These are phyloP conservation scores for Scenedesmus sp. DNA, from an alignment of 163 green algal genomes.

Conservation along the genomic window DNA sequence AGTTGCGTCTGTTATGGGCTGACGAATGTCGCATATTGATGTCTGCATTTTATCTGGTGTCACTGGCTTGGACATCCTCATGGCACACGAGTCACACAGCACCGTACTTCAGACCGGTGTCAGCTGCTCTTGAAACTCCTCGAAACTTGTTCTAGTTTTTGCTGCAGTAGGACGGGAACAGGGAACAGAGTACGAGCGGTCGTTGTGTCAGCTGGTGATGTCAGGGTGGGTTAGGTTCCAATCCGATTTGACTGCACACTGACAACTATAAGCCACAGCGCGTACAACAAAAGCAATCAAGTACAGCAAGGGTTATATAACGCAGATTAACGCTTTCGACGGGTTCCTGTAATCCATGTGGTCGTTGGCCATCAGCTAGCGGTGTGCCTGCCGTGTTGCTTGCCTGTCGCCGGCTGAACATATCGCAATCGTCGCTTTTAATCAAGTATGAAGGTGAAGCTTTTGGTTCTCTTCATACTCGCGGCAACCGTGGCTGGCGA, in stretches of 20 bases:
- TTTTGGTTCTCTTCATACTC: neutral
- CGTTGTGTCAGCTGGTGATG: neutral
- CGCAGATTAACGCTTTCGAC: neutral
- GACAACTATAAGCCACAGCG: neutral
- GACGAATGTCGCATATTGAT: neutral
- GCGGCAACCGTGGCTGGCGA: neutral
- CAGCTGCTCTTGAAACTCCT: neutral
- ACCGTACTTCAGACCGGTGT: too few relatives aligned
- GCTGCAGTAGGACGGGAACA: neutral
- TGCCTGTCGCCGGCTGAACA: neutral
- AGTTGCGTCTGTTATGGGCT: too few relatives aligned
- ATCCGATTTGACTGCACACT: neutral
- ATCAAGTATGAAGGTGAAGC: neutral
- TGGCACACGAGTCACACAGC: too few relatives aligned
- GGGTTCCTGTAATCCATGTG: neutral
- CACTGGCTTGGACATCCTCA: too few relatives aligned
- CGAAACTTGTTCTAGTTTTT: neutral
- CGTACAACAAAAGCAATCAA: neutral
- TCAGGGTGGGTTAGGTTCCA: neutral
- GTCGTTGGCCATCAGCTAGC: neutral
- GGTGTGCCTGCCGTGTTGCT: neutral
- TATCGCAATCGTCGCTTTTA: too few relatives aligned
- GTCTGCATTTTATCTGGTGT: neutral
- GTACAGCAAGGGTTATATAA: too few relatives aligned
- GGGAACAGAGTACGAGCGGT: too few relatives aligned